phyloP scores from a whole-genome alignment of 495 filamentous ascomycete species.

The Podospora tetraspora region DNA sequence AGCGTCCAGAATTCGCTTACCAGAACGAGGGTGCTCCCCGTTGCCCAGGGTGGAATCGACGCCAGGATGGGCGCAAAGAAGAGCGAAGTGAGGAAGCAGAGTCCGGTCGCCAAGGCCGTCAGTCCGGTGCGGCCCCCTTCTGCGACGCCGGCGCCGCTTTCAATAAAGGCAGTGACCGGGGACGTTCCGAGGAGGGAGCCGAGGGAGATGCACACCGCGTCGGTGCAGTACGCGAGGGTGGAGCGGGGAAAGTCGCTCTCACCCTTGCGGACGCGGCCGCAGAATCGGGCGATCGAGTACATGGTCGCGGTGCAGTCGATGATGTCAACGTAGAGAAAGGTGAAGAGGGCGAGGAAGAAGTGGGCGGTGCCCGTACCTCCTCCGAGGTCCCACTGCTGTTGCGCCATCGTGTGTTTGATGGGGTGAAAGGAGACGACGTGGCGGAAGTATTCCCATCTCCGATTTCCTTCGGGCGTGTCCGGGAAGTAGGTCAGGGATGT shows the following conservation, averaged over 20 bases:
- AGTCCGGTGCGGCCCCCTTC: conserved; percentile 76
- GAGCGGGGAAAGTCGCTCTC: conserved; percentile 60
- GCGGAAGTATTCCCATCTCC: conserved; percentile 70
- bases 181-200: conserved; percentile 69
- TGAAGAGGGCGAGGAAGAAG: conserved; percentile 72
- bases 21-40: conserved; percentile 71
- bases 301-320: conserved; percentile 59
- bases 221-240: conserved; percentile 61
- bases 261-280: conserved; percentile 53
- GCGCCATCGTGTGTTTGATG: conserved; percentile 58
- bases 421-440: conserved; percentile 73
- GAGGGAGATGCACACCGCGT: conserved; percentile 70
- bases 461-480: conserved; percentile 56
- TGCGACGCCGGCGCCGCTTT: conserved; percentile 76
- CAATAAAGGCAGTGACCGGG: conserved; percentile 76
- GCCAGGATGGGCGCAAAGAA: conserved; percentile 84
- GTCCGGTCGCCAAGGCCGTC: conserved; percentile 65
- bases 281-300: conserved; percentile 80
- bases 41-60: conserved; percentile 80
- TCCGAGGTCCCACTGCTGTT: conserved; percentile 61
- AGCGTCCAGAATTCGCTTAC: too few species aligned
- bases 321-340: conserved; percentile 84
- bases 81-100: conserved; percentile 71
- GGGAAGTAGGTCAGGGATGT: conserved; percentile 77
- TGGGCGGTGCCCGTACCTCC: conserved; percentile 44